A percentile compares a stretch with the other conserved stretches of the same genome.
phyloP scores from a whole-genome alignment of 2,329 filamentous ascomycete species.

The Mariannaea elegans region DNA sequence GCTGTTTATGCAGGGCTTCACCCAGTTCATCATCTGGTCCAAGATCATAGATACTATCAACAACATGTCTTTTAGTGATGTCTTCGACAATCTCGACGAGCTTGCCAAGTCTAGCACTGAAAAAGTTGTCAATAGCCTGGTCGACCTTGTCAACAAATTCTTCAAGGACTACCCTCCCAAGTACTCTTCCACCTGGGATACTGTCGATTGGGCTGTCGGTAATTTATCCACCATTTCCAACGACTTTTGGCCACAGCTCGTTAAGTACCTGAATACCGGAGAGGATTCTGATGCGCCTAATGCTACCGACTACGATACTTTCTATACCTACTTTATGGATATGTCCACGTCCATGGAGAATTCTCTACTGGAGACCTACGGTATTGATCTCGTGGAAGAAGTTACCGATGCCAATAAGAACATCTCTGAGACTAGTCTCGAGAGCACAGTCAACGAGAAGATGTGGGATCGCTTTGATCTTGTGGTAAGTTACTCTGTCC shows the following conservation, averaged over 20 bases:
- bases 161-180: constrained; percentile 42
- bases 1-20: constrained; percentile 69
- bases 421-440: constrained; percentile 28
- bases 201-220: constrained; percentile 35
- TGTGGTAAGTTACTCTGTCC: constrained; percentile 38
- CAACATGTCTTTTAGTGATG: constrained; percentile 23
- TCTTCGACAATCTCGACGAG: constrained; percentile 18
- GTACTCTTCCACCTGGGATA: constrained; percentile 26
- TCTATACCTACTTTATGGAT: constrained; percentile 17
- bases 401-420: constrained; percentile 27
- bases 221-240: constrained; percentile 42
- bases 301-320: background rate
- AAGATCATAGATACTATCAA: constrained; percentile 48
- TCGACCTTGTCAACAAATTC: constrained; percentile 29
- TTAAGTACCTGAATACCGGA: constrained; percentile 13
- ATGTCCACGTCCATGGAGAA: constrained; percentile 40
- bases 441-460: constrained; percentile 34
- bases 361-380: constrained; percentile 42
- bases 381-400: constrained; percentile 43
- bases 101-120: constrained; percentile 33
- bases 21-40: constrained; percentile 62
- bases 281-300: constrained; percentile 13
- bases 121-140: constrained; percentile 26
- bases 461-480: constrained; percentile 41
- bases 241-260: constrained; percentile 38